phyloP scores from a whole-genome alignment of 805 yeast species.

The Yarrowia sp. region DNA sequence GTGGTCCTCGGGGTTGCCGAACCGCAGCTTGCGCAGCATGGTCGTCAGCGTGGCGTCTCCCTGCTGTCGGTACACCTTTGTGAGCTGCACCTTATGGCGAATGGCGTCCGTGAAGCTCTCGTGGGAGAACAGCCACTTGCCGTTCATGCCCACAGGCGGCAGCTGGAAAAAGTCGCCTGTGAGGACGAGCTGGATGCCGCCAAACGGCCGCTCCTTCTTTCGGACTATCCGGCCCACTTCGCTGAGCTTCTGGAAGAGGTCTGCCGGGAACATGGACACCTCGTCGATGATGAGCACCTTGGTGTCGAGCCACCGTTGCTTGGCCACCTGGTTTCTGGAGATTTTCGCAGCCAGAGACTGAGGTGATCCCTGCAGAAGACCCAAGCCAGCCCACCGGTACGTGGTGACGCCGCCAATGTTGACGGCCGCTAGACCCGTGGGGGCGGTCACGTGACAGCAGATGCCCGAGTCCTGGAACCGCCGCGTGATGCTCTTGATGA shows the following conservation, averaged over 20 bases:
- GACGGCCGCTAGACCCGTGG: conserved; percentile 91
- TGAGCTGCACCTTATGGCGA: conserved; percentile 67
- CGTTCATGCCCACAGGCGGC: conserved; percentile 73
- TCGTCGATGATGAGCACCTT: conserved; percentile 87
- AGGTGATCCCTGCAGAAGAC: conserved; percentile 65
- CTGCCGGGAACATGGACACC: conserved; percentile 89
- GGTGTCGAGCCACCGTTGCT: conserved; percentile 68
- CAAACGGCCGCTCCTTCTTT: conserved; percentile 73
- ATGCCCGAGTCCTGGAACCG: conserved; percentile 53
- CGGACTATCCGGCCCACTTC: conserved; percentile 65
- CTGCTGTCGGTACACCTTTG: conserved; percentile 84
- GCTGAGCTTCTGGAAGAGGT: conserved; percentile 73
- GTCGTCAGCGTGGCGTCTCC: conserved; percentile 70
- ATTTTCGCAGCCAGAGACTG: conserved; percentile 56
- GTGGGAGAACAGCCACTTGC: conserved; percentile 69
- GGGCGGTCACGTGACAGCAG: conserved; percentile 77
- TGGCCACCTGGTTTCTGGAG: conserved; percentile 54
- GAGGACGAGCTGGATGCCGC: conserved; percentile 87
- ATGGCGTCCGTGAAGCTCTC: conserved; percentile 70
- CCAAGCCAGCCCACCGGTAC: conserved; percentile 80
- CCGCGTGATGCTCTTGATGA: conserved; percentile 68
- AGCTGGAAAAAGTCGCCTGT: conserved; percentile 96
- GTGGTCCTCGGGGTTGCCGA: conserved; percentile 61
- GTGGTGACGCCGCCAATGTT: conserved; percentile 86
- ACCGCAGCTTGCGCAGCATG: conserved; percentile 81